phyloP scores from a whole-genome alignment of 2,329 filamentous ascomycete species.

The Ilyonectria destructans region DNA sequence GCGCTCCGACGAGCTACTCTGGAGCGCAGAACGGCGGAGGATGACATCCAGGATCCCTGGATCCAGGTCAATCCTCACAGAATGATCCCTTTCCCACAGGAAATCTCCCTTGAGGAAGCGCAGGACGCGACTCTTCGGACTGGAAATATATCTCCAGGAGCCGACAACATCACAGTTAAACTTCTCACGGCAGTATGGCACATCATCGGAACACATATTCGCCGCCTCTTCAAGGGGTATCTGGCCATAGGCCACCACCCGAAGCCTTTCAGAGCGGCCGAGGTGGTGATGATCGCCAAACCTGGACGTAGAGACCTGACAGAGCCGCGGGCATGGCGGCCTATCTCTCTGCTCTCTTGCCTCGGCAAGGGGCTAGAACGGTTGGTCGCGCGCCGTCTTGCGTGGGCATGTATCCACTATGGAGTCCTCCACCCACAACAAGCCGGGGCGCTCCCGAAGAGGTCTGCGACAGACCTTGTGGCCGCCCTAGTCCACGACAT shows the following conservation, averaged over 20 bases:
- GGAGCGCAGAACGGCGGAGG: conserved; percentile 27
- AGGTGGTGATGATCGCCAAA: conserved; percentile 48
- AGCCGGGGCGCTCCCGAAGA: conserved; percentile 43
- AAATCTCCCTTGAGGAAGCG: conserved; percentile 37
- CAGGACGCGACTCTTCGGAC: conserved; percentile 34
- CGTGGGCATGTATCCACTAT: conserved; percentile 39
- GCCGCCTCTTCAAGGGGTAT: conserved; percentile 36
- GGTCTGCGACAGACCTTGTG: conserved; percentile 26
- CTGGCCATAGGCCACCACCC: conserved; percentile 40
- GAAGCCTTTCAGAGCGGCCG: conserved; percentile 38
- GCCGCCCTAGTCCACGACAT: conserved; percentile 40
- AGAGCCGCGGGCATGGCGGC: conserved; percentile 38
- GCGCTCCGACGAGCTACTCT: conserved; percentile 37
- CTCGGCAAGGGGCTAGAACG: conserved; percentile 50
- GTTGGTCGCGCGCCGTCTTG: conserved; percentile 43
- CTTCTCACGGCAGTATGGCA: conserved; percentile 33
- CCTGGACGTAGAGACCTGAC: conserved; percentile 39
- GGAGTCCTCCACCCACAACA: conserved; percentile 40
- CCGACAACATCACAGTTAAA: conserved; percentile 41
- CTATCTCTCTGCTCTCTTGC: conserved; percentile 47
- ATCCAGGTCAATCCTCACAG: conserved; percentile 9
- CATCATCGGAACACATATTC: conserved; percentile 27
- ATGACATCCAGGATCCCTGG: conserved; percentile 38
- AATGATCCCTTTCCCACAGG: conserved; percentile 29
- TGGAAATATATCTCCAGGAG: conserved; percentile 41